A percentile compares a stretch with the other conserved stretches of the same genome.
Evolutionary conservation across 208 protist genomes (phyloP).

Genomic region (Crithidia expoeki): DNA sequence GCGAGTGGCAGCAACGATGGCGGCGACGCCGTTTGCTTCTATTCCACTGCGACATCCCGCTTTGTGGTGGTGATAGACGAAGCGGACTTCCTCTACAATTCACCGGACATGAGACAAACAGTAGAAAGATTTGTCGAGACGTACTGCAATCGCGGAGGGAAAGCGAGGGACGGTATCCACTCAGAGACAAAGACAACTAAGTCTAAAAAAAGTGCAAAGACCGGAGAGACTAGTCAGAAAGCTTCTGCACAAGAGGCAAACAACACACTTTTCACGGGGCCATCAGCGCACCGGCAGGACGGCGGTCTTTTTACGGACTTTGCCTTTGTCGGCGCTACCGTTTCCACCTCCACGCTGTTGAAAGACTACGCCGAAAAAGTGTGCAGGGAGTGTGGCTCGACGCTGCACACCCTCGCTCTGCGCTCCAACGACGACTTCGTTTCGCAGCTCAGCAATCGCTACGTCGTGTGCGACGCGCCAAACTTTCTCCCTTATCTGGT

Average conservation of each 20-base stretch:
- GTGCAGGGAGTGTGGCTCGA: constrained; percentile 26
- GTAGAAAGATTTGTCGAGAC: constrained; percentile 50
- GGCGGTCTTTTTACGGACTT: constrained; percentile 55
- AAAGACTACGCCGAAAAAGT: constrained; percentile 42
- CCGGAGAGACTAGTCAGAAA: neutral
- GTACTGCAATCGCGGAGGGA: constrained; percentile 16
- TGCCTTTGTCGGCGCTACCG: constrained; percentile 87
- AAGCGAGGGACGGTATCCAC: no score
- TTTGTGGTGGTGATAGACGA: constrained; percentile 89
- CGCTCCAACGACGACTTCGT: constrained; percentile 60
- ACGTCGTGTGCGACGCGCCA: constrained; percentile 67
- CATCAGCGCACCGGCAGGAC: no score
- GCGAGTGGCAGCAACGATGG: neutral
- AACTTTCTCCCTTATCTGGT: constrained; percentile 76
- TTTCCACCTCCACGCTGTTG: constrained; percentile 61
- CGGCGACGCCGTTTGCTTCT: constrained; percentile 20
- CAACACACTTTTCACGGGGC: no score
- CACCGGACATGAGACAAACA: constrained; percentile 56
- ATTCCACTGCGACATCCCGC: constrained; percentile 25
- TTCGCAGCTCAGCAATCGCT: constrained; percentile 77
- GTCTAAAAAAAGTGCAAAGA: constrained; percentile 1
- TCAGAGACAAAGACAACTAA: neutral
- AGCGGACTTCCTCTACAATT: constrained; percentile 85
- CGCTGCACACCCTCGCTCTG: constrained; percentile 50
- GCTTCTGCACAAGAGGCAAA: neutral